Conservation (phyloP, 441 rosid species). For the Melastoma candidum region DNA sequence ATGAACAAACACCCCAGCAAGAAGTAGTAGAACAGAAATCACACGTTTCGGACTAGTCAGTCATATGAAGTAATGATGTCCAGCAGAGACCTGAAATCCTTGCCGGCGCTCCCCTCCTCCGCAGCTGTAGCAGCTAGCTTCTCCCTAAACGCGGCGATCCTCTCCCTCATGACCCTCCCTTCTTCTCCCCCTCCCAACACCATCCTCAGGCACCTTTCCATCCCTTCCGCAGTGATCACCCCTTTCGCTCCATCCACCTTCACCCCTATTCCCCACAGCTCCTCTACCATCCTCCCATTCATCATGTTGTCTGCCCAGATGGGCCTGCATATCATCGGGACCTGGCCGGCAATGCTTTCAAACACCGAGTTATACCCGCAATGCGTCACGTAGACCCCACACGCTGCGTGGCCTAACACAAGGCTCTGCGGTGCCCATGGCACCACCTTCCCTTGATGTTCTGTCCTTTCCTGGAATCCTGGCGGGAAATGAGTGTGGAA, state of each 20-base stretch:
- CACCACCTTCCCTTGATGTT: neutral
- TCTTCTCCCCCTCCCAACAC: constrained; percentile 2
- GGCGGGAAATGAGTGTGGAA: neutral
- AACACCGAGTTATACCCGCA: too few species aligned
- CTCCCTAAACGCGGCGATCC: neutral
- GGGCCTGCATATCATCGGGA: too few species aligned
- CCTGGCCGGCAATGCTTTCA: too few species aligned
- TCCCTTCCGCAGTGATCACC: neutral
- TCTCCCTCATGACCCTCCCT: constrained; percentile 9
- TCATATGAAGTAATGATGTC: too few species aligned
- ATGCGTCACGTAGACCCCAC: neutral
- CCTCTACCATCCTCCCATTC: constrained; percentile 6
- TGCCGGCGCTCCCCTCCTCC: neutral
- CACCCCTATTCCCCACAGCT: constrained; percentile 7
- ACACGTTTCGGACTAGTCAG: too few species aligned
- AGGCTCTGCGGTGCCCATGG: neutral
- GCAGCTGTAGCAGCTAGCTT: neutral
- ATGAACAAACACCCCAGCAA: too few species aligned
- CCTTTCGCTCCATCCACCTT: neutral
- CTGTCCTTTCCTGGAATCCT: neutral
- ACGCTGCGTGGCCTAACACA: constrained; percentile 2
- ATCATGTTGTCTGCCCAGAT: too few species aligned
- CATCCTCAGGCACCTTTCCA: constrained; percentile 1
- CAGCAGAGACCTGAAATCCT: neutral
- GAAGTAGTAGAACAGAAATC: too few species aligned